A percentile compares a stretch with the other conserved stretches of the same genome.
phyloP scores from a whole-genome alignment of 2,329 filamentous ascomycete genomes.

The Trichoderma sp. region DNA sequence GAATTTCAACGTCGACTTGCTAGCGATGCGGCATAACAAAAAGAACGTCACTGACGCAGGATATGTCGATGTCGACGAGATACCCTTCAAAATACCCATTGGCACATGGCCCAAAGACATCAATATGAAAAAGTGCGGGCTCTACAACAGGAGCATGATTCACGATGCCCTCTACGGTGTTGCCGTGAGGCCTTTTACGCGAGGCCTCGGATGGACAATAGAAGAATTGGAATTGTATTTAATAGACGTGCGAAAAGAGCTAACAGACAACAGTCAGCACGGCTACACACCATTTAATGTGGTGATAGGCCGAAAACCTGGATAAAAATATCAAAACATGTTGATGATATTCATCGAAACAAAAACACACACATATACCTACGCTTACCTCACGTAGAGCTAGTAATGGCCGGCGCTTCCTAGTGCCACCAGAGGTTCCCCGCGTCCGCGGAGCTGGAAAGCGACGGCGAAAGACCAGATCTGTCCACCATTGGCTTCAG shows the following conservation, averaged over 20 bases:
- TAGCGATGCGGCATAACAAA: slow-evolving; percentile 33
- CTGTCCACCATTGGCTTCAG: slow-evolving; percentile 3
- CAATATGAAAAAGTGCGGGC: slow-evolving; percentile 46
- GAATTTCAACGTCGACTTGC: slow-evolving; percentile 36
- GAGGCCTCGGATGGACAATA: slow-evolving; percentile 36
- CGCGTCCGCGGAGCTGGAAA: slow-evolving; percentile 7
- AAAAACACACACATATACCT: neutral
- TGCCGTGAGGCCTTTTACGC: slow-evolving; percentile 38
- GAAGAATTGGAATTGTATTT: slow-evolving; percentile 39
- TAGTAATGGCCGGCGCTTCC: neutral
- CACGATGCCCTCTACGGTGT: slow-evolving; percentile 37
- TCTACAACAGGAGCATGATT: slow-evolving; percentile 35
- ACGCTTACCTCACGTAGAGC: slow-evolving; percentile 1
- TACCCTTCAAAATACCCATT: slow-evolving; percentile 47
- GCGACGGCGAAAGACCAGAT: neutral
- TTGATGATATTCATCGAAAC: neutral
- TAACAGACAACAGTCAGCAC: slow-evolving; percentile 31
- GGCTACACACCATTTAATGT: slow-evolving; percentile 25
- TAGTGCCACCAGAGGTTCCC: neutral
- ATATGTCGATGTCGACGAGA: slow-evolving; percentile 43
- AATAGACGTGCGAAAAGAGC: slow-evolving; percentile 35
- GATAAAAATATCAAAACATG: neutral
- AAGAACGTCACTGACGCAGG: slow-evolving; percentile 38
- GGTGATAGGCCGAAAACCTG: slow-evolving; percentile 26
- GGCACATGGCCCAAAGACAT: slow-evolving; percentile 51